Evolutionary conservation across 208 protist species (phyloP), one percentile per base, ranked within the genome.

Genomic region (Acanthamoeba triangularis): DNA sequence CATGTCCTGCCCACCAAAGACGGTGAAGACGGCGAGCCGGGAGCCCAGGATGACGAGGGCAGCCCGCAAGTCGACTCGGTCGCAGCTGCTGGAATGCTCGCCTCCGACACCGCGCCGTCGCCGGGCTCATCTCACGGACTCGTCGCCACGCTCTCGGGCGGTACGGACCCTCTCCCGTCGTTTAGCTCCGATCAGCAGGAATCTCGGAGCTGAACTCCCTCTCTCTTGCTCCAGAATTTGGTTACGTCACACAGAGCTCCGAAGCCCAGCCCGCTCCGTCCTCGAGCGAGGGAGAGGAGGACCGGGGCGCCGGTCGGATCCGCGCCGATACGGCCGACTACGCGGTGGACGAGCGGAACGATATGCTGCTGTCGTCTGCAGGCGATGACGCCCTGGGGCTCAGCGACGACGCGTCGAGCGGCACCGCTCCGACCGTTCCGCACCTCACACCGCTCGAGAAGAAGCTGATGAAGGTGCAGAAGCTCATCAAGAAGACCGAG

Each of bases 401-500:
- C 35, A 80, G 41, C 41, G 72, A 52, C 72, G 72, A 49, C 72
- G 23, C 37, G 3, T 44, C 72, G 37, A 41, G 69, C 37, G 69
- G 69, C 14, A 47, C 63, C 30, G 30, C 18, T 5, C 63, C 67
- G 67, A 37, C 67, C 28, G 37, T 80, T n/a, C 72, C 72, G 35
- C 72, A 80, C 23, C 72, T 80, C 25, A 80, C 72, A 11, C 72
- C 72, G 33, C 72, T 80, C 41, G 72, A 80, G 72, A 80, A 80
- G 72, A 80, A 80, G 72, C 20, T 80, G 72, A 80, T 80, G 72
- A 80, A 80, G n/a, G 72, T 80, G 72, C 72, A 47, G 6, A 80
- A 80, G 72, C 41, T 80, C 37, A 49, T 80, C 72, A 80, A 80
- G 72, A 80, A 80, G 72, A 80, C 72, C 16, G 35, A 80, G 35